phyloP scores from a whole-genome alignment of 2,329 filamentous ascomycete genomes.

The Neofusicoccum sp. region DNA sequence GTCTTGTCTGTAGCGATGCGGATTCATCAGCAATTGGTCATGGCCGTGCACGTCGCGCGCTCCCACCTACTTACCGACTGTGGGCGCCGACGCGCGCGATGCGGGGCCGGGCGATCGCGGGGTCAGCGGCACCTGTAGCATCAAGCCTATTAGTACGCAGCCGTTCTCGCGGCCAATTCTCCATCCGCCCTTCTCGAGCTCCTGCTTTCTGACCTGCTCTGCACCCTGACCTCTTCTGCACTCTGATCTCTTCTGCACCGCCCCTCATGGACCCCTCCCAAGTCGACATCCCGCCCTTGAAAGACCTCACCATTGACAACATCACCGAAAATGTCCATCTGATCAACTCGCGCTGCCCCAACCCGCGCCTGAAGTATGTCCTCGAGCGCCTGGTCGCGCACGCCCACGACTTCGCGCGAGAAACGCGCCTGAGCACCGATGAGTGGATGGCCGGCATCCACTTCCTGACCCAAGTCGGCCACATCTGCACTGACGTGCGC shows the following conservation, averaged over 20 bases:
- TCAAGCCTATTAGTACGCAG: constrained; percentile 4
- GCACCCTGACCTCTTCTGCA: no score
- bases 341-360: constrained; percentile 69
- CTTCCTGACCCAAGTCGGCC: constrained; percentile 69
- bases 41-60: background rate
- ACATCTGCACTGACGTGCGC: constrained; percentile 71
- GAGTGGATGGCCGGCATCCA: constrained; percentile 76
- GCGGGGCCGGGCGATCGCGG: constrained; percentile 16
- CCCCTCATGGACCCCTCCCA: constrained; percentile 43
- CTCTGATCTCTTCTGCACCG: background rate
- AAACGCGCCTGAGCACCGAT: constrained; percentile 70
- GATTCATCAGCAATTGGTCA: constrained; percentile 17
- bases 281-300: constrained; percentile 53
- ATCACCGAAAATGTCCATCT: constrained; percentile 73
- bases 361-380: constrained; percentile 68
- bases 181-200: background rate
- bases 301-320: constrained; percentile 74
- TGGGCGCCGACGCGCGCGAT: background rate
- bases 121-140: constrained; percentile 12
- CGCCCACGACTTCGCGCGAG: constrained; percentile 77
- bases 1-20: background rate
- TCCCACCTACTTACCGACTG: constrained; percentile 3
- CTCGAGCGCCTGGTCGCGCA: constrained; percentile 72
- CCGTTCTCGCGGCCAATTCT: background rate
- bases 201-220: no score